Evolutionary conservation across 345 rosid species (phyloP).

Genomic region (Orychophragmus violaceus): DNA sequence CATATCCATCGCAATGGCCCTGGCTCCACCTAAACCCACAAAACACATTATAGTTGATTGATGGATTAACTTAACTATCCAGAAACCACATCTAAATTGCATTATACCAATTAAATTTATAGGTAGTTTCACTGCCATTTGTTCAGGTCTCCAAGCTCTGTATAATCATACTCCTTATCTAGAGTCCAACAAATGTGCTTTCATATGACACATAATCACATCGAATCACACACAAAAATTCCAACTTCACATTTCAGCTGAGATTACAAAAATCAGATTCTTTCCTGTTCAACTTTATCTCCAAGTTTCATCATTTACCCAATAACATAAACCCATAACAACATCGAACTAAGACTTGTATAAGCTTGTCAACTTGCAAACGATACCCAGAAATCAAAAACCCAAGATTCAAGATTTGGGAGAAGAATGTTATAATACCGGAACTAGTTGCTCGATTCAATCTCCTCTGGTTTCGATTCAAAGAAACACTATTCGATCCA

Average conservation of each 20-base stretch:
- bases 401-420: background rate
- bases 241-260: constrained; percentile 9
- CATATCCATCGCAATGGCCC: constrained; percentile 65
- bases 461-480: constrained; percentile 43
- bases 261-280: background rate
- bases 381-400: background rate
- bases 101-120: background rate
- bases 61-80: background rate
- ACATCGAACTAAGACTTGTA: background rate
- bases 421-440: constrained; percentile 27
- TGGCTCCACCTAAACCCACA: constrained; percentile 44
- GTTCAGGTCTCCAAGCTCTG: background rate
- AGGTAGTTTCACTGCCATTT: background rate
- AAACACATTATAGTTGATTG: background rate
- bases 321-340: background rate
- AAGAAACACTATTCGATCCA: constrained; percentile 34
- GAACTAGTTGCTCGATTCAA: constrained; percentile 37
- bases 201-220: background rate
- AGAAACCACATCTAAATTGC: constrained; percentile 4
- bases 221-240: background rate
- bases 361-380: background rate
- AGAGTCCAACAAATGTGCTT: background rate
- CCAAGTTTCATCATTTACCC: background rate
- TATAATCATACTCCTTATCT: background rate
- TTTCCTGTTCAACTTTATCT: background rate